A percentile compares a stretch with the other conserved stretches of the same genome.
phyloP scores from a whole-genome alignment of 1,139 yeast species.

The Candida sp. region DNA sequence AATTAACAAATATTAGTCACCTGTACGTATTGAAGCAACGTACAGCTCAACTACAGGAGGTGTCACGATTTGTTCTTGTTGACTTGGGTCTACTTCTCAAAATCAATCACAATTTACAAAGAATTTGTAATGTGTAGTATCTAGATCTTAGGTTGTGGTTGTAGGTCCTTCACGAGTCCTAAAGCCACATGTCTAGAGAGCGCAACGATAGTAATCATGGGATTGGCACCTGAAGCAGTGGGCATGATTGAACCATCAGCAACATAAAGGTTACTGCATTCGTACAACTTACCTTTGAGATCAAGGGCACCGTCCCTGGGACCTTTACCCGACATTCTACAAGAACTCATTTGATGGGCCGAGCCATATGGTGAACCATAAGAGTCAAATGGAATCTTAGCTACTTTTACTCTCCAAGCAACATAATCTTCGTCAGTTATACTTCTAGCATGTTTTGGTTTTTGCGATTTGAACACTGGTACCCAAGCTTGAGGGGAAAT shows the following conservation, averaged over 20 bases:
- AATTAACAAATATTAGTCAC: no score
- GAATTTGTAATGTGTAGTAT: no score
- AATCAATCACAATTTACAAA: no score
- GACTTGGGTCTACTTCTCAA: no score
- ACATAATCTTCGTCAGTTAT: constrained; percentile 45
- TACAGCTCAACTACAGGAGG: no score
- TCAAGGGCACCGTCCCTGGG: constrained; percentile 50
- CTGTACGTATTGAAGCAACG: no score
- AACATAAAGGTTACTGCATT: constrained; percentile 50
- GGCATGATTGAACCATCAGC: constrained; percentile 60
- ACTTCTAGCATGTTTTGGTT: constrained; percentile 39
- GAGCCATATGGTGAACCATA: constrained; percentile 41
- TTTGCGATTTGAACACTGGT: constrained; percentile 36
- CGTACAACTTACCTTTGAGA: constrained; percentile 47
- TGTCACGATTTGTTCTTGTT: no score
- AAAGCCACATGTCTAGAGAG: constrained; percentile 35
- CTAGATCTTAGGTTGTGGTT: constrained; percentile 27
- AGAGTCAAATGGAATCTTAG: constrained; percentile 21
- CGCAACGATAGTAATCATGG: constrained; percentile 45
- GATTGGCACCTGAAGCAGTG: constrained; percentile 59
- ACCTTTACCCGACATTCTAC: constrained; percentile 52
- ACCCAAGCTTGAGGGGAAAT: constrained; percentile 34
- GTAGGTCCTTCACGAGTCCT: constrained; percentile 33
- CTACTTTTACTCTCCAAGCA: constrained; percentile 37
- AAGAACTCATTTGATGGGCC: constrained; percentile 62